Conservation (phyloP, 73 alveolate species). For the Paramecium caudatum region DNA sequence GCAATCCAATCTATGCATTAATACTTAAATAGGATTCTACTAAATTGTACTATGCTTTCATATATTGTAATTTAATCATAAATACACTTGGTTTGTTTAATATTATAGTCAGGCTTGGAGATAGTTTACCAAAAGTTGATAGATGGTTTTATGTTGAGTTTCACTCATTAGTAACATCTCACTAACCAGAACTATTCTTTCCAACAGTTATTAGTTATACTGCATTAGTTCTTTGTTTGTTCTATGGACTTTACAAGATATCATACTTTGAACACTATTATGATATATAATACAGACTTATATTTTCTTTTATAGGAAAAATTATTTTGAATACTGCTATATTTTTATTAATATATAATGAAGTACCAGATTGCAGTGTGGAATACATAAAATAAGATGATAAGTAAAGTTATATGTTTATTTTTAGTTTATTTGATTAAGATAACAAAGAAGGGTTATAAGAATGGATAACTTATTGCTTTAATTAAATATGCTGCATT, state of each 20-base stretch:
- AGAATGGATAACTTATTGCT: background rate
- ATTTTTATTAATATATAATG: constrained; percentile 4
- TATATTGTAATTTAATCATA: constrained; percentile 23
- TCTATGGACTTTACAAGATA: constrained; percentile 7
- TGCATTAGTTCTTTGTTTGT: background rate
- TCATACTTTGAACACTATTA: constrained; percentile 56
- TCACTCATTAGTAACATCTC: background rate
- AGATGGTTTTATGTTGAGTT: background rate
- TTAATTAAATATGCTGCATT: constrained; percentile 32
- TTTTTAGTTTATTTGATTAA: background rate
- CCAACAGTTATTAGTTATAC: background rate
- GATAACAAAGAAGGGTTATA: background rate
- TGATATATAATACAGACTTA: constrained; percentile 35
- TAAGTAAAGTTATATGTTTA: background rate
- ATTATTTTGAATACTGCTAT: background rate
- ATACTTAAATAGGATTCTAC: constrained; percentile 45
- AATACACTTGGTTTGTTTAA: constrained; percentile 56
- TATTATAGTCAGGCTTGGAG: constrained; percentile 45
- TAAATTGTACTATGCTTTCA: background rate
- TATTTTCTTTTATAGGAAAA: constrained; percentile 50
- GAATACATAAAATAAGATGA: constrained; percentile 19
- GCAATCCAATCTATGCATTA: constrained; percentile 39
- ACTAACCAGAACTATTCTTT: background rate
- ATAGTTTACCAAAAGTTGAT: constrained; percentile 27
- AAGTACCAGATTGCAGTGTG: background rate